Evolutionary conservation across 805 yeast species (phyloP).

Genomic region (Metschnikowia picachoensis): DNA sequence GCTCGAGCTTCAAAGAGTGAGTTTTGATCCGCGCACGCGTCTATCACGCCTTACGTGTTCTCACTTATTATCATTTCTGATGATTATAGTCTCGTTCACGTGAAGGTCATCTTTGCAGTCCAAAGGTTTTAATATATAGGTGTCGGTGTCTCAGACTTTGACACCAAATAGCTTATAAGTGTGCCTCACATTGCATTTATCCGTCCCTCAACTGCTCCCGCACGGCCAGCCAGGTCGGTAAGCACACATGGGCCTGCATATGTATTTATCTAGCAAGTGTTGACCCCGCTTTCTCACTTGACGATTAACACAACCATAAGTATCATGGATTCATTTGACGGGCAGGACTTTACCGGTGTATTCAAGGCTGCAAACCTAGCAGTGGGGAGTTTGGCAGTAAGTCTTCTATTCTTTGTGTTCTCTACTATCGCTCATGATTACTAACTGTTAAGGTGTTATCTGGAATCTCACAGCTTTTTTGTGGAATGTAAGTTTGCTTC

Average conservation of each 20-base stretch:
- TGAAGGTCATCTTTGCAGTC: too few relatives aligned
- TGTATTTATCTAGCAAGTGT: background rate
- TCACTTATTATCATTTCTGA: too few relatives aligned
- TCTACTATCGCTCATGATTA: background rate
- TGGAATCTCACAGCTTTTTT: conserved; percentile 49
- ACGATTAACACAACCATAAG: background rate
- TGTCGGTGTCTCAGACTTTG: too few relatives aligned
- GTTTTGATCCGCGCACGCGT: too few relatives aligned
- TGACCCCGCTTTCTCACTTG: background rate
- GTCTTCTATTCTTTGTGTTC: conserved; percentile 18
- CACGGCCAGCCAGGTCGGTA: too few relatives aligned
- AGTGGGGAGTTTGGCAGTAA: conserved; percentile 52
- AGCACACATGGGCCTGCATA: background rate
- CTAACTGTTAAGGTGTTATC: conserved; percentile 34
- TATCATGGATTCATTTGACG: conserved; percentile 41
- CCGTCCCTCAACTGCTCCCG: too few relatives aligned
- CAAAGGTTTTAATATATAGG: too few relatives aligned
- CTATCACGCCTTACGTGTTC: too few relatives aligned
- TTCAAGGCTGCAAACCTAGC: conserved; percentile 51
- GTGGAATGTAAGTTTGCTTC: conserved; percentile 40
- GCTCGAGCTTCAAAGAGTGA: too few relatives aligned
- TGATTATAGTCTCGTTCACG: too few relatives aligned
- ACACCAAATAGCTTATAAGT: too few relatives aligned
- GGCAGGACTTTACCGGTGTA: conserved; percentile 41
- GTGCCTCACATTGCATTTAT: too few relatives aligned